phyloP scores from a whole-genome alignment of 192 early-diverging fungal genomes.

The Thamnidium elegans region DNA sequence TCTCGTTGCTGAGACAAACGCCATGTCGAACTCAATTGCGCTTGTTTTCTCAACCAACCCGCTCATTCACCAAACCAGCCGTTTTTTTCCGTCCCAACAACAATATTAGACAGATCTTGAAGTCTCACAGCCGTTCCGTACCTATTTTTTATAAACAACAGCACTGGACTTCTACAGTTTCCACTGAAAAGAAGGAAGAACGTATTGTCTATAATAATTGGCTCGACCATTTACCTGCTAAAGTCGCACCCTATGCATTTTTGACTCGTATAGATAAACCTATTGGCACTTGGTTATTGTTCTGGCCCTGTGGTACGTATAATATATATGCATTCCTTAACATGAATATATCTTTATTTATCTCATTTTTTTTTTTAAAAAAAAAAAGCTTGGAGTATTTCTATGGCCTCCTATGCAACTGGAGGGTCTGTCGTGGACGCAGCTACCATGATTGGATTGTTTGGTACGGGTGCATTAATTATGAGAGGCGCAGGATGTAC shows the following conservation, averaged over 20 bases:
- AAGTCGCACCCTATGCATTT: slow-evolving; percentile 67
- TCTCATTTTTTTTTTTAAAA: neutral
- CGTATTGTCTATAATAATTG: slow-evolving; percentile 40
- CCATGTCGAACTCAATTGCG: too few relatives aligned
- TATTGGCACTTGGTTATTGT: slow-evolving; percentile 88
- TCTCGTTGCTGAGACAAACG: too few relatives aligned
- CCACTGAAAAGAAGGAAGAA: neutral
- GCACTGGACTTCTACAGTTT: neutral
- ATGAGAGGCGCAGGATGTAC: slow-evolving; percentile 98
- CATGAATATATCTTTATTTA: neutral
- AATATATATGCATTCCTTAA: neutral
- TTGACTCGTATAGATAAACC: slow-evolving; percentile 87
- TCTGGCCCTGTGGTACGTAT: slow-evolving; percentile 79
- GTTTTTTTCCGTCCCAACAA: too few relatives aligned
- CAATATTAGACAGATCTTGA: too few relatives aligned
- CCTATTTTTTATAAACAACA: neutral
- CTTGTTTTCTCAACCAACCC: too few relatives aligned
- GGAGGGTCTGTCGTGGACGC: slow-evolving; percentile 53
- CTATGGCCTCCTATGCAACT: slow-evolving; percentile 62
- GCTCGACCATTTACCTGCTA: slow-evolving; percentile 52
- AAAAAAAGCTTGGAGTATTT: slow-evolving; percentile 65
- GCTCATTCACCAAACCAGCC: too few relatives aligned
- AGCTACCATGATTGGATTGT: slow-evolving; percentile 68
- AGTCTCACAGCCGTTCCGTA: neutral
- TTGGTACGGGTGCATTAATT: slow-evolving; percentile 80